Conservation (phyloP, 306 rosid species). For the Trifolium subterraneum region DNA sequence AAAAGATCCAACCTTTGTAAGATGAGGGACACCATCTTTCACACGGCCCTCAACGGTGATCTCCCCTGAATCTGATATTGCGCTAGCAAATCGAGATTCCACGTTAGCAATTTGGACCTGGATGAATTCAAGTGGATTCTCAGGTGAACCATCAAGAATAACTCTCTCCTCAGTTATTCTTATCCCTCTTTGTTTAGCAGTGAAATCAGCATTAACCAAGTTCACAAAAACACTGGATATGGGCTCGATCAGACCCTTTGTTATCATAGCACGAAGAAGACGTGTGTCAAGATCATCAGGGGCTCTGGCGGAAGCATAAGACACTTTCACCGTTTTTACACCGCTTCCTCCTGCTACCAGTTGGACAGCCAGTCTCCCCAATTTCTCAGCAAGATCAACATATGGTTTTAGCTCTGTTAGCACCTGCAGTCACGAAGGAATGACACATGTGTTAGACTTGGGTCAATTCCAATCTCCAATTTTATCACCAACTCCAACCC, state of each 20-base stretch:
- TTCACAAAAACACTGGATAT: conserved; percentile 89
- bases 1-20: conserved; percentile 93
- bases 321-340: conserved; percentile 85
- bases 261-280: conserved; percentile 97
- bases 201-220: conserved; percentile 96
- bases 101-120: conserved; percentile 96
- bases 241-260: conserved; percentile 96
- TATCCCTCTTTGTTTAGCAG: conserved; percentile 94
- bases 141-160: conserved; percentile 86
- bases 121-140: conserved; percentile 77
- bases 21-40: conserved; percentile 90
- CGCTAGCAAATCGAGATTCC: conserved; percentile 90
- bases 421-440: conserved; percentile 59
- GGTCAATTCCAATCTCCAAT: neutral
- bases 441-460: conserved; percentile 14
- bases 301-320: conserved; percentile 87
- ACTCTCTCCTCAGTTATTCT: conserved; percentile 86
- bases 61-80: conserved; percentile 89
- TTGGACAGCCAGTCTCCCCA: conserved; percentile 95
- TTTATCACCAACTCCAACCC: conserved; percentile 1
- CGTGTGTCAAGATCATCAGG: conserved; percentile 99
- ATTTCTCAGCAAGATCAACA: conserved; percentile 90
- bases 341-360: conserved; percentile 98
- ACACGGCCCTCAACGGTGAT: conserved; percentile 87
- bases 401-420: conserved; percentile 84